A percentile compares a stretch with the other conserved stretches of the same genome.
Conservation (phyloP, 805 yeast genomes). For the Pichia scutulata region DNA sequence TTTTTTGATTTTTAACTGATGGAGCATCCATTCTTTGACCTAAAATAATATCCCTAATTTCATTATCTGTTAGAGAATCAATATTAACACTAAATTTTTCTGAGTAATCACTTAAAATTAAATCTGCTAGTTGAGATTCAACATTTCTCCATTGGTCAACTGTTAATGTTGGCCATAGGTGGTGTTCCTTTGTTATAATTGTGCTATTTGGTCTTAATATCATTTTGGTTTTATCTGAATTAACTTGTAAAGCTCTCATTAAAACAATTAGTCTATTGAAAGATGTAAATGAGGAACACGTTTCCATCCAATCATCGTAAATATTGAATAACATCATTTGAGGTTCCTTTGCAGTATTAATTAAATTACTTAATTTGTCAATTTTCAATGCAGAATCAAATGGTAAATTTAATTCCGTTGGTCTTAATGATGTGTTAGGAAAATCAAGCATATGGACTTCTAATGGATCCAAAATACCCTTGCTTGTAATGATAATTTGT, state of each 20-base stretch:
- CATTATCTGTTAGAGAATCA: slow-evolving; percentile 83
- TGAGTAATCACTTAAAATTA: slow-evolving; percentile 79
- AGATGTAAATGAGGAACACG: slow-evolving; percentile 84
- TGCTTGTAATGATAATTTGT: slow-evolving; percentile 82
- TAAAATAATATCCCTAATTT: slow-evolving; percentile 84
- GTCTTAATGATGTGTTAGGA: slow-evolving; percentile 83
- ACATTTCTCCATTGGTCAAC: slow-evolving; percentile 90
- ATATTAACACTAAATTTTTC: slow-evolving; percentile 79
- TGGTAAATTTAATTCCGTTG: slow-evolving; percentile 84
- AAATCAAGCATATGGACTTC: slow-evolving; percentile 97
- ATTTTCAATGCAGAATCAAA: slow-evolving; percentile 80
- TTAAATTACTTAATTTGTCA: slow-evolving; percentile 70
- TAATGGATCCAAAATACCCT: slow-evolving; percentile 87
- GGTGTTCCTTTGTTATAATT: slow-evolving; percentile 64
- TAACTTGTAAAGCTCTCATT: slow-evolving; percentile 74
- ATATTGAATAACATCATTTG: slow-evolving; percentile 86
- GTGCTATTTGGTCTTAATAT: slow-evolving; percentile 70
- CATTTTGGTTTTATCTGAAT: slow-evolving; percentile 66
- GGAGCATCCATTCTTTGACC: slow-evolving; percentile 95
- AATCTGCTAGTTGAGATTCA: slow-evolving; percentile 80
- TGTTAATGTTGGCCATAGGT: slow-evolving; percentile 86
- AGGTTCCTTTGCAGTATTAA: slow-evolving; percentile 82
- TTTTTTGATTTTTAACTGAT: slow-evolving; percentile 75
- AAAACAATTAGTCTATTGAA: slow-evolving; percentile 80
- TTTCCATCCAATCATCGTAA: slow-evolving; percentile 89